phyloP scores from a whole-genome alignment of 169 alveolate genomes.

The Babesia microti region DNA sequence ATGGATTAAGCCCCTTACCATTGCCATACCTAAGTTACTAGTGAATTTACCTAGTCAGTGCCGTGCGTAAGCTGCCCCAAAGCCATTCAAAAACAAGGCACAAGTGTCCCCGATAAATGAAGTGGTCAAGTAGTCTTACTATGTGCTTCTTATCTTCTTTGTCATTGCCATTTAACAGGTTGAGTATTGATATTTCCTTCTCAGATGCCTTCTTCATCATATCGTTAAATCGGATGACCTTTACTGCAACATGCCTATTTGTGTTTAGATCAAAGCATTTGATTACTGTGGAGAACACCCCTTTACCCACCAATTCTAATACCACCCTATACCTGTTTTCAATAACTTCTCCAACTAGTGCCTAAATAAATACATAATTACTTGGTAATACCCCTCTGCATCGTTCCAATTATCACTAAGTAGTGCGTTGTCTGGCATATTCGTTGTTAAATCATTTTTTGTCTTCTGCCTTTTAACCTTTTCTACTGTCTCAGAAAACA shows the following conservation, averaged over 20 bases:
- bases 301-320: conserved; percentile 73
- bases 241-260: conserved; percentile 63
- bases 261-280: conserved; percentile 57
- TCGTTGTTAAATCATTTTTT: conserved; percentile 3
- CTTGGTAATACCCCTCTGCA: conserved; percentile 67
- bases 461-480: not conserved
- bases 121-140: conserved; percentile 63
- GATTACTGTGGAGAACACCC: conserved; percentile 75
- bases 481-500: conserved; percentile 15
- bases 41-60: conserved; percentile 53
- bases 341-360: conserved; percentile 75
- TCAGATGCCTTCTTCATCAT: conserved; percentile 84
- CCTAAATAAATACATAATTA: conserved; percentile 35
- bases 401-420: conserved; percentile 66
- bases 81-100: conserved; percentile 82
- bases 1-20: conserved; percentile 65
- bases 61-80: conserved; percentile 77
- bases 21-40: conserved; percentile 54
- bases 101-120: conserved; percentile 72
- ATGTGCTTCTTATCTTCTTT: conserved; percentile 65
- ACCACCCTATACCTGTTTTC: conserved; percentile 69
- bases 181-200: conserved; percentile 72
- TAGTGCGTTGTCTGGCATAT: conserved; percentile 27
- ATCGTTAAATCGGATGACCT: conserved; percentile 72
- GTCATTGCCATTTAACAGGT: conserved; percentile 62